phyloP scores from a whole-genome alignment of 2,329 filamentous ascomycete genomes.

The Xenosphaeropsis pyriputrescens region DNA sequence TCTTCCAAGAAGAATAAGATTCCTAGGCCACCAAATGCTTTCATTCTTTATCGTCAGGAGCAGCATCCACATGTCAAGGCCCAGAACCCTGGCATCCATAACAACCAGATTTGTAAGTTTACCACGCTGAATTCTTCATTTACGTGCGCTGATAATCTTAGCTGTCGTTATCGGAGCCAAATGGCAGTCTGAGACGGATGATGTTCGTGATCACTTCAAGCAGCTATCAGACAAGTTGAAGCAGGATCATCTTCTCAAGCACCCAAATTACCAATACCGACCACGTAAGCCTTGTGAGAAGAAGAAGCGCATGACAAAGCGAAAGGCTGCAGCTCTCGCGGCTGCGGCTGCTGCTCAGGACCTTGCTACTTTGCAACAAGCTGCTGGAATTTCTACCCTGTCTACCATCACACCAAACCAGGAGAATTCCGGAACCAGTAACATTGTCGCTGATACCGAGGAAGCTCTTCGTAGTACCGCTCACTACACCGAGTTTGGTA shows the following conservation, averaged over 20 bases:
- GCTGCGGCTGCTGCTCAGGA: background rate
- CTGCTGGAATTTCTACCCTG: no score
- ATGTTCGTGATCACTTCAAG: conserved; percentile 3
- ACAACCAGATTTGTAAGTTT: conserved; percentile 28
- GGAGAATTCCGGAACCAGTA: no score
- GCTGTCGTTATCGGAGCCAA: conserved; percentile 2
- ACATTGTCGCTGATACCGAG: no score
- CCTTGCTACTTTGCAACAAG: no score
- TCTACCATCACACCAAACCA: no score
- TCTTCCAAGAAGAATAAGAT: conserved; percentile 9
- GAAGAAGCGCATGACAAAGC: conserved; percentile 3
- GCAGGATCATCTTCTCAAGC: conserved; percentile 3
- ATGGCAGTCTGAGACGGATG: conserved; percentile 2
- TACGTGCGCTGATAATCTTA: conserved; percentile 1
- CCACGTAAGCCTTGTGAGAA: conserved; percentile 3
- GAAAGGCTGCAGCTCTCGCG: background rate
- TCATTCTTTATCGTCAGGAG: conserved; percentile 26
- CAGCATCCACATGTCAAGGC: conserved; percentile 20
- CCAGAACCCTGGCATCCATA: conserved; percentile 20
- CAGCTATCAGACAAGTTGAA: conserved; percentile 2
- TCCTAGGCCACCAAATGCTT: conserved; percentile 25
- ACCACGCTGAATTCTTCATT: background rate
- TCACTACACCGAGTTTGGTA: no score
- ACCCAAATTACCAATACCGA: conserved; percentile 5
- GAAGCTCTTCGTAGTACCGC: no score